Evolutionary conservation across 2,329 filamentous ascomycete species (phyloP).

Genomic region (Colletotrichum orbiculare): DNA sequence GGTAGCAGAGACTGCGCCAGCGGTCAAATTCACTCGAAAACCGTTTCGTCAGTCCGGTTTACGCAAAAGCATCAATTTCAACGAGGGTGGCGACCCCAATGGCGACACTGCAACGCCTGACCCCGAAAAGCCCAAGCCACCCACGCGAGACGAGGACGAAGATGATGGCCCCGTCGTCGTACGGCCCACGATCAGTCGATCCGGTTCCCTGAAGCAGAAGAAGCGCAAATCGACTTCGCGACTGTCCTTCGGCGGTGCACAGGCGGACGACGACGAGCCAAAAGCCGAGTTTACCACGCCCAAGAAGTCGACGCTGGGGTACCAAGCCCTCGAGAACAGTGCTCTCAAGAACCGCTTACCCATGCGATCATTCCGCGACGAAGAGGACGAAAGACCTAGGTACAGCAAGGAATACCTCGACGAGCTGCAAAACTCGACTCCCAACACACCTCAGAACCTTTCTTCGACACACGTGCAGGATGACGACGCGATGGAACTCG

Average conservation of each 20-base stretch:
- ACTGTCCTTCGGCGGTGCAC: constrained; percentile 74
- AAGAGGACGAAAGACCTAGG: constrained; percentile 76
- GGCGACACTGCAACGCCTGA: constrained; percentile 15
- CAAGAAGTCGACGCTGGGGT: constrained; percentile 71
- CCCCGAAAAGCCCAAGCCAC: constrained; percentile 32
- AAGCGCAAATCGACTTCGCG: constrained; percentile 74
- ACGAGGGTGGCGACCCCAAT: constrained; percentile 45
- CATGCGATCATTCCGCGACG: constrained; percentile 62
- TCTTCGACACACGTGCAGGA: constrained; percentile 56
- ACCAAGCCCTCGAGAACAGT: constrained; percentile 74
- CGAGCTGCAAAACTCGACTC: constrained; percentile 87
- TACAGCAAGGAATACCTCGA: constrained; percentile 91
- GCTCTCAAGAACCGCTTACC: constrained; percentile 70
- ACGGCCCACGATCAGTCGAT: constrained; percentile 59
- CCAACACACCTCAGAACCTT: constrained; percentile 79
- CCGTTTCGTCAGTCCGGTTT: constrained; percentile 68
- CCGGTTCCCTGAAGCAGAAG: constrained; percentile 69
- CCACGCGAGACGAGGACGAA: constrained; percentile 53
- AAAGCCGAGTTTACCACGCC: constrained; percentile 67
- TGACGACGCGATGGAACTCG: constrained; percentile 65
- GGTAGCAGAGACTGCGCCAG: constrained; percentile 21
- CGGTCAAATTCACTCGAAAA: constrained; percentile 53
- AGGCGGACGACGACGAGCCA: constrained; percentile 62
- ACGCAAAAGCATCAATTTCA: constrained; percentile 64
- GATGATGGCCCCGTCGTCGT: constrained; percentile 60